A percentile compares a stretch with the other conserved stretches of the same genome.
These are phyloP conservation scores for Backusella sp. DNA, from an alignment of 192 early-diverging fungal genomes.

Conservation along the genomic window DNA sequence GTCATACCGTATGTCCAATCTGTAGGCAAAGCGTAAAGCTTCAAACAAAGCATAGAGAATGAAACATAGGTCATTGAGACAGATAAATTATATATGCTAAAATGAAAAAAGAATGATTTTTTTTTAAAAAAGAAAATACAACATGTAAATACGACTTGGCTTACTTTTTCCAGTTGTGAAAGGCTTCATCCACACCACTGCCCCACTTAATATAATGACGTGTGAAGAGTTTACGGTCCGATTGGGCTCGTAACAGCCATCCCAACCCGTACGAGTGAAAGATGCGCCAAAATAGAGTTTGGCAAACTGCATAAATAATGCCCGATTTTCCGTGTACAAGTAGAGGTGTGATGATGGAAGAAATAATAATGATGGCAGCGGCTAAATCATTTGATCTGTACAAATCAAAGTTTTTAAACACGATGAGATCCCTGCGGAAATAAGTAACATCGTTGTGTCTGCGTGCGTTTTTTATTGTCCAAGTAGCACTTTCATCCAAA, in stretches of 20 bases:
- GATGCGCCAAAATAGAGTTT: slow-evolving; percentile 85
- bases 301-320: slow-evolving; percentile 50
- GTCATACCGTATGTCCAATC: slow-evolving; percentile 65
- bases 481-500: slow-evolving; percentile 1
- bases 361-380: slow-evolving; percentile 68
- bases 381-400: slow-evolving; percentile 82
- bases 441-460: slow-evolving; percentile 29
- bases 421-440: slow-evolving; percentile 81
- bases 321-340: slow-evolving; percentile 38
- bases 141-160: not conserved
- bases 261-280: slow-evolving; percentile 84
- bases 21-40: slow-evolving; percentile 76
- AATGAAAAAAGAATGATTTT: not conserved
- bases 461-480: slow-evolving; percentile 17
- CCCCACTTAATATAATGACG: slow-evolving; percentile 92
- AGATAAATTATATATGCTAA: slow-evolving; percentile 84
- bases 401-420: slow-evolving; percentile 89
- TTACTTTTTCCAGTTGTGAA: slow-evolving; percentile 89
- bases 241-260: slow-evolving; percentile 76
- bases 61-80: slow-evolving; percentile 90
- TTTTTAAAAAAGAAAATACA: not conserved
- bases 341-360: slow-evolving; percentile 67
- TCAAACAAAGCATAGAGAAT: slow-evolving; percentile 73
- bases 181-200: slow-evolving; percentile 79
- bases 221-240: slow-evolving; percentile 78